A percentile compares a stretch with the other conserved stretches of the same genome.
Conservation (phyloP, 495 filamentous ascomycete species). For the Hypoxylon fragiforme region DNA sequence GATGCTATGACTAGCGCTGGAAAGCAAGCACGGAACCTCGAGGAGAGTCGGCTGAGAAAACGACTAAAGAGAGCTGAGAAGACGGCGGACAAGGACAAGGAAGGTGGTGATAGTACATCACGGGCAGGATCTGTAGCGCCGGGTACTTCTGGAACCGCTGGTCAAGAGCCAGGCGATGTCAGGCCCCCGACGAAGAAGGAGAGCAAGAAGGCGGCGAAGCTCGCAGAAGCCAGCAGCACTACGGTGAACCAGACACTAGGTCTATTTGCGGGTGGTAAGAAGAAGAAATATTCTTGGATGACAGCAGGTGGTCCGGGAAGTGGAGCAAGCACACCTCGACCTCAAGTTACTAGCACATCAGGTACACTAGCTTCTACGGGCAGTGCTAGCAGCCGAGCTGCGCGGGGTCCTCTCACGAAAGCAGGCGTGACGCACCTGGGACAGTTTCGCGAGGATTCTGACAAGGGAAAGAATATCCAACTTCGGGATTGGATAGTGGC, state of each 20-base stretch:
- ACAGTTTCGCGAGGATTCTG: constrained; percentile 63
- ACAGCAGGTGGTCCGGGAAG: constrained; percentile 45
- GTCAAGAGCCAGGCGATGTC: constrained; percentile 45
- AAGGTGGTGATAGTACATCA: constrained; percentile 37
- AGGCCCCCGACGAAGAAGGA: constrained; percentile 61
- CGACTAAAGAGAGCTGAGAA: constrained; percentile 48
- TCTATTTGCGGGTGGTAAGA: constrained; percentile 56
- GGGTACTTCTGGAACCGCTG: constrained; percentile 53
- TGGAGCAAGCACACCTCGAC: constrained; percentile 51
- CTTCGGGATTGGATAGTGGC: constrained; percentile 67
- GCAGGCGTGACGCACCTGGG: constrained; percentile 51
- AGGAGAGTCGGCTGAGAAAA: constrained; percentile 53
- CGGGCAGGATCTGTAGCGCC: constrained; percentile 51
- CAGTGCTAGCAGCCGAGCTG: constrained; percentile 14
- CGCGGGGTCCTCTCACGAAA: constrained; percentile 35
- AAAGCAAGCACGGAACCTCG: constrained; percentile 47
- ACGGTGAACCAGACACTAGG: constrained; percentile 59
- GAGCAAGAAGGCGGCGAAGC: constrained; percentile 58
- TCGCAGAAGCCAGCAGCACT: constrained; percentile 57
- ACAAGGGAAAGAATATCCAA: constrained; percentile 67
- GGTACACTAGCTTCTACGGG: constrained; percentile 26
- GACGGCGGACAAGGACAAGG: constrained; percentile 41
- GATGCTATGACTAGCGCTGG: constrained; percentile 42
- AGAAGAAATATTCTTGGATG: constrained; percentile 66
- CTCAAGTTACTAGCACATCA: constrained; percentile 34